Evolutionary conservation across 805 yeast species (phyloP), one percentile per base, ranked within the genome.

Genomic region (Pichia ethanolica): DNA sequence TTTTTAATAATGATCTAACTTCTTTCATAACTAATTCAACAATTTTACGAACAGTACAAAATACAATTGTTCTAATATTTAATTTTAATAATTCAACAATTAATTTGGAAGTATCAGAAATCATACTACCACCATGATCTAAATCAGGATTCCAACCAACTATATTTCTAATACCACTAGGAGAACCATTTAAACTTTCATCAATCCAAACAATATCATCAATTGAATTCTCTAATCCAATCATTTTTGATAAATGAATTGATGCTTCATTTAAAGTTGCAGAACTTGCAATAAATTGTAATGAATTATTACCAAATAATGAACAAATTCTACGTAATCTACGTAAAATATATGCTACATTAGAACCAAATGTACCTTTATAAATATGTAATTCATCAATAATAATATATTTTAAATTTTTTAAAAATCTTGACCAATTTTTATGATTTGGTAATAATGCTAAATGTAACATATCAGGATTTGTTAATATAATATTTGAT

Each of bases 391-490:
- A 69, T 62, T 85, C 90, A 61, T 86, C 93, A 60, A 86, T 89
- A 49, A 93, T 82, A 4, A 93, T 86, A 58, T 74, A 85, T 58
- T 76, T 79, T 56, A 93, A 67, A 53, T 79, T 75, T n/a, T 67
- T 59, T 7, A 93, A 67, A 60, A 90, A 86, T 39, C 75, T 72
- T 39, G 76, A 69, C 97, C 98, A 93, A 27, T 71, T 67, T 33
- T 75, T 75, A 65, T 85, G 87, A 47, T 79, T 77, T 0, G 99
- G 98, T 14, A 93, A 67, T 10, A 93, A 79, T 34, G 90, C 82
- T 0, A 88, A 76, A 64, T 93, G 98, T 2, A 93, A 70, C 73
- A 90, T 88, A 62, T 93, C 99, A 0, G 99, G 99, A 60, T 93
- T 93, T 0, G 98, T 88, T 64, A 93, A 89, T 10, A 93, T 81